phyloP scores from a whole-genome alignment of 371 early-diverging fungal genomes.

The Apophysomyces elegans region DNA sequence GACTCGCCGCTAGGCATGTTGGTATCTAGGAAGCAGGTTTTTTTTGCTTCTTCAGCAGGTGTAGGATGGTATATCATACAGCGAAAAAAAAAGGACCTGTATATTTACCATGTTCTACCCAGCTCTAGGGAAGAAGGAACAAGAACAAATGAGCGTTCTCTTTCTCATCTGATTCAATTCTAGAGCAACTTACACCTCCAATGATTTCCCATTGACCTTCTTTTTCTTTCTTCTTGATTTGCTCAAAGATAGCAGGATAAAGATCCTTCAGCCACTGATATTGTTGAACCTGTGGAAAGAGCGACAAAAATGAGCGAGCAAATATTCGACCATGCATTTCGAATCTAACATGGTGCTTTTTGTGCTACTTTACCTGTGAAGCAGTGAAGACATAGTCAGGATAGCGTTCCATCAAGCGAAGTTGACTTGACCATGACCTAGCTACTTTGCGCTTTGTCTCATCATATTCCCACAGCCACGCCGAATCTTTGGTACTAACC shows the following conservation, averaged over 20 bases:
- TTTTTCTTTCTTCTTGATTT: constrained; percentile 71
- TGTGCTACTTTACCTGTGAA: constrained; percentile 68
- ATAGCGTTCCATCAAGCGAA: constrained; percentile 82
- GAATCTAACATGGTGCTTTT: background rate
- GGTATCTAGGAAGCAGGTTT: constrained; percentile 74
- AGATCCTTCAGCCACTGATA: constrained; percentile 88
- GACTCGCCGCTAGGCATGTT: constrained; percentile 97
- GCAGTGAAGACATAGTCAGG: constrained; percentile 91
- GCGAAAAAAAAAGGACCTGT: background rate
- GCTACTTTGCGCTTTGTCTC: constrained; percentile 97
- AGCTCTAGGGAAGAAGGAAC: constrained; percentile 33
- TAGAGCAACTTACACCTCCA: constrained; percentile 67
- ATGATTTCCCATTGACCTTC: constrained; percentile 91
- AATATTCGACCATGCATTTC: too few relatives aligned
- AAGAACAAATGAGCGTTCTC: background rate
- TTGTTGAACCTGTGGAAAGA: constrained; percentile 70
- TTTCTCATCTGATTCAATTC: too few relatives aligned
- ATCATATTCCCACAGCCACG: constrained; percentile 93
- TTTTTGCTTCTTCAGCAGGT: too few relatives aligned
- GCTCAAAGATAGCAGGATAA: constrained; percentile 85
- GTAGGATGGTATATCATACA: too few relatives aligned
- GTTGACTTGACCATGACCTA: constrained; percentile 89
- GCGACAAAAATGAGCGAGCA: background rate
- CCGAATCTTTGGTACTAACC: constrained; percentile 47
- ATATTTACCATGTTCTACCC: constrained; percentile 54